Percentiles rank a stretch among this genome's conserved stretches.
These are phyloP conservation scores for Lagenidium giganteum DNA, from an alignment of 352 stramenopile genomes.

Conservation along the genomic window DNA sequence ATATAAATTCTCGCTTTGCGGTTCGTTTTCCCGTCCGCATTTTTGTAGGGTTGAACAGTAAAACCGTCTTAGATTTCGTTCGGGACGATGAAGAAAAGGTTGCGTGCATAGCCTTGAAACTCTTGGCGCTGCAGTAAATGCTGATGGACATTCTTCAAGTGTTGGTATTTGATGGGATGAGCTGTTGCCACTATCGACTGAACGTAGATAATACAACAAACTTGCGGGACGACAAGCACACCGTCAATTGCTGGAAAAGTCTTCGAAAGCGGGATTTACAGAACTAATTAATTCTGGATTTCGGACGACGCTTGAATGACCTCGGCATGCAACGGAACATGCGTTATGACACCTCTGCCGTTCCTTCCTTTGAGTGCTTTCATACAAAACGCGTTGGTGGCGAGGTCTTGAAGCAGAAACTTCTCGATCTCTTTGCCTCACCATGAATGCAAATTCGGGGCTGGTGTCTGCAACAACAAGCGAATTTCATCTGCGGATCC, in stretches of 20 bases:
- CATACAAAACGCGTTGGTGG: too few species aligned
- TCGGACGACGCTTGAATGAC: conserved; percentile 16
- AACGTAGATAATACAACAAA: conserved; percentile 15
- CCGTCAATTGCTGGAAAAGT: conserved; percentile 20
- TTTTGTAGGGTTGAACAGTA: conserved; percentile 17
- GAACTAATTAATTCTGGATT: conserved; percentile 10
- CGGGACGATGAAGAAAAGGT: conserved; percentile 24
- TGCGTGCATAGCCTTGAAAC: conserved; percentile 14
- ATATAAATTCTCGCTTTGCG: too few species aligned
- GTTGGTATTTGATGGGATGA: conserved; percentile 16
- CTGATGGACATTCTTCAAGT: conserved; percentile 6
- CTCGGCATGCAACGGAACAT: conserved; percentile 8
- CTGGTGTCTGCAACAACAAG: background rate
- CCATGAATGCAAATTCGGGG: background rate
- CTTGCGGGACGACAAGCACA: conserved; percentile 14
- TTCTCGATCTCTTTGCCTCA: background rate
- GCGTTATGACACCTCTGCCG: too few species aligned
- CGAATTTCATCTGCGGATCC: background rate
- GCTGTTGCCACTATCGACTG: conserved; percentile 15
- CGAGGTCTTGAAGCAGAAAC: background rate
- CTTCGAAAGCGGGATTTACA: conserved; percentile 20
- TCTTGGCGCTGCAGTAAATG: conserved; percentile 2
- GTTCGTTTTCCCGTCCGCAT: conserved; percentile 3
- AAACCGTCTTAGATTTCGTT: conserved; percentile 17
- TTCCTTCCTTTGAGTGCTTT: background rate